phyloP scores from a whole-genome alignment of 352 stramenopile genomes.

The Saprolegnia diclina region DNA sequence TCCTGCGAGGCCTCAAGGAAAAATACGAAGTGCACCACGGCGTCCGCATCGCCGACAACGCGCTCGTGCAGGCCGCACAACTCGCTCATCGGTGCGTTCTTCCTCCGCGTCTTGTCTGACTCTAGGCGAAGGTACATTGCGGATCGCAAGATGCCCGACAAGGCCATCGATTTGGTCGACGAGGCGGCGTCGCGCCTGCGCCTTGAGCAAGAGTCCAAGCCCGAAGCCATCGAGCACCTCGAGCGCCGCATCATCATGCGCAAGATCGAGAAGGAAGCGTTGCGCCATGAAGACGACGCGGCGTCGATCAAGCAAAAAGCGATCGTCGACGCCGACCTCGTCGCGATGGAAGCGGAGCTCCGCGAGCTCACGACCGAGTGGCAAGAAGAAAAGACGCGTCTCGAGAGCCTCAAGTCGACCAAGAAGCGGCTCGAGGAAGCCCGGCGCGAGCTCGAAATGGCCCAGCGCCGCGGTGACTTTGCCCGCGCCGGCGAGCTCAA shows the following conservation, averaged over 20 bases:
- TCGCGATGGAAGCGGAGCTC: conserved; percentile 52
- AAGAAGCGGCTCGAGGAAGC: conserved; percentile 78
- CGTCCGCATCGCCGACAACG: conserved; percentile 92
- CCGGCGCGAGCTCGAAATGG: conserved; percentile 55
- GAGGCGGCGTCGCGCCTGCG: conserved; percentile 82
- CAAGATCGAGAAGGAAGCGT: conserved; percentile 77
- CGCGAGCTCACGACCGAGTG: conserved; percentile 62
- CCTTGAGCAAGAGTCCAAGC: conserved; percentile 82
- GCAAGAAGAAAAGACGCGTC: conserved; percentile 62
- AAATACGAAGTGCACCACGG: conserved; percentile 97
- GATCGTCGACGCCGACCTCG: conserved; percentile 59
- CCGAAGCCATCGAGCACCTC: conserved; percentile 75
- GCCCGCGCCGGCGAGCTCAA: conserved; percentile 69
- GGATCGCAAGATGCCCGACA: conserved; percentile 94
- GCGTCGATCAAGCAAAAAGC: conserved; percentile 63
- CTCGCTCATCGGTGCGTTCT: conserved; percentile 85
- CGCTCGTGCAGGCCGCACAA: conserved; percentile 90
- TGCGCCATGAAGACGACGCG: conserved; percentile 69
- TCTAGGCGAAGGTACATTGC: conserved; percentile 51
- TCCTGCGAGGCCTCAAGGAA: conserved; percentile 94
- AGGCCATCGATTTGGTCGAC: conserved; percentile 95
- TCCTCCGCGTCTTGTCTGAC: not conserved
- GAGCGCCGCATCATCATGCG: conserved; percentile 70
- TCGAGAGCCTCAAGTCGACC: conserved; percentile 67
- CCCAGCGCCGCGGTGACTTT: conserved; percentile 74